Conservation (phyloP, 2,329 filamentous ascomycete genomes). For the Cytospora leucostoma region DNA sequence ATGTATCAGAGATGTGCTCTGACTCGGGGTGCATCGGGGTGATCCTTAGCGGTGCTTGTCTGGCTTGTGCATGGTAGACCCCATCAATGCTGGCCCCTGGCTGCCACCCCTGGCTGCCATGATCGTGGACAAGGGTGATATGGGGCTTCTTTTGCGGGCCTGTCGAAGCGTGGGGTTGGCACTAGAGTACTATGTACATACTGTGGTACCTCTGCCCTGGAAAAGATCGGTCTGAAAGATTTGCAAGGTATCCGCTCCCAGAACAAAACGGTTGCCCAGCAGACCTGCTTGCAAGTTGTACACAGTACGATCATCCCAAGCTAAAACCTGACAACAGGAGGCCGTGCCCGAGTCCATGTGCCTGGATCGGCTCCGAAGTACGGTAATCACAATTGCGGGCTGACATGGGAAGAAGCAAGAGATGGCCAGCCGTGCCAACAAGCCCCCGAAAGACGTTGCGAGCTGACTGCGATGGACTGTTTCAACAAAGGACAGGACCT, state of each 20-base stretch:
- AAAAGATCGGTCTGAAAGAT: conserved; percentile 20
- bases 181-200: conserved; percentile 5
- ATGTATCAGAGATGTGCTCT: conserved; percentile 39
- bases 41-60: conserved; percentile 37
- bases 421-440: background rate
- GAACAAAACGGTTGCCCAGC: conserved; percentile 23
- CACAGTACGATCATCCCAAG: conserved; percentile 23
- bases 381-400: background rate
- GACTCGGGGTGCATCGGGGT: conserved; percentile 43
- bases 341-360: background rate
- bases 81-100: conserved; percentile 25
- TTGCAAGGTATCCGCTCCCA: conserved; percentile 18
- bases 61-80: conserved; percentile 28
- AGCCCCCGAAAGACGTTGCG: conserved; percentile 17
- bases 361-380: background rate
- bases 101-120: conserved; percentile 21
- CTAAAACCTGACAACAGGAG: conserved; percentile 4
- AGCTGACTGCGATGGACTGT: conserved; percentile 24
- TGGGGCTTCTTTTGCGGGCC: conserved; percentile 21
- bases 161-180: conserved; percentile 15
- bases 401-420: background rate
- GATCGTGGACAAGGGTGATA: conserved; percentile 25
- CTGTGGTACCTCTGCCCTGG: conserved; percentile 3
- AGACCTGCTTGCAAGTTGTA: conserved; percentile 21
- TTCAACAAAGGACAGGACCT: conserved; percentile 11